A percentile compares a stretch with the other conserved stretches of the same genome.
Conservation (phyloP, 179 eudicot species). For the Kewa caespitosa region DNA sequence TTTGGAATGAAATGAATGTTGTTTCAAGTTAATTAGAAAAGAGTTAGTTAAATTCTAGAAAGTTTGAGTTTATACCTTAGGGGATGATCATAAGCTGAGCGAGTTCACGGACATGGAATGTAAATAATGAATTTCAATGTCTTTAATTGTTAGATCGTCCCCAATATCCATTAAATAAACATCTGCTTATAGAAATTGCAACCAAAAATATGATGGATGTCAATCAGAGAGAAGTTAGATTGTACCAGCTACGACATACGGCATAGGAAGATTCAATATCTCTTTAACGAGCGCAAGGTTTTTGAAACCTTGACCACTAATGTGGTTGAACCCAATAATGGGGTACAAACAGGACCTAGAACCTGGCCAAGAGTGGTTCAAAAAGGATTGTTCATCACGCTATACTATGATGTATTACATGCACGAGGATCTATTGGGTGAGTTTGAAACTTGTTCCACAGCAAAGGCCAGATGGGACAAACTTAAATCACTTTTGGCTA, state of each 20-base stretch:
- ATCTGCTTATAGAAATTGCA: neutral
- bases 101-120: neutral
- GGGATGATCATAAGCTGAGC: neutral
- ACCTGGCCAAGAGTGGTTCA: neutral
- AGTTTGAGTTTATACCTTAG: neutral
- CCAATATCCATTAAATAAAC: neutral
- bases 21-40: neutral
- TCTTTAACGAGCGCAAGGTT: neutral
- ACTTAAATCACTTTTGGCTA: neutral
- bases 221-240: neutral
- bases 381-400: neutral
- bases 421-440: constrained; percentile 4
- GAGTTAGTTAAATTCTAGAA: neutral
- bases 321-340: neutral
- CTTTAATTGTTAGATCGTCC: neutral
- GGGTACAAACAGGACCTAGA: neutral
- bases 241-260: neutral
- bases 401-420: constrained; percentile 4
- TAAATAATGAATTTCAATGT: neutral
- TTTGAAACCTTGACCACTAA: neutral
- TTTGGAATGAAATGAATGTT: too few species aligned
- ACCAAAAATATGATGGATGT: neutral
- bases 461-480: neutral
- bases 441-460: neutral
- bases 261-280: neutral